Evolutionary conservation across 306 rosid genomes (phyloP).

Genomic region (Sechiopsis laciniata): DNA sequence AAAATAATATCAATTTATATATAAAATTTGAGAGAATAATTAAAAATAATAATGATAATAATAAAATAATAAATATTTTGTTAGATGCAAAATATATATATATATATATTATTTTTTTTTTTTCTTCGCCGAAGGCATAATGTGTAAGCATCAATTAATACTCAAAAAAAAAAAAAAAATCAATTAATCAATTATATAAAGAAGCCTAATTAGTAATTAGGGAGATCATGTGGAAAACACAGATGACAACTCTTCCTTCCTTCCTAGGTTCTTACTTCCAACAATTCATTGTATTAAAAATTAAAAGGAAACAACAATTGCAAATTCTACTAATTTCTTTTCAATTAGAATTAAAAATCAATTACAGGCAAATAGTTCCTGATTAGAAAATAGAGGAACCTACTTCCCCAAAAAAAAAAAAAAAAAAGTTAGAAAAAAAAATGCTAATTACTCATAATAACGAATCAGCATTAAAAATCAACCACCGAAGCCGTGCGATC

Average conservation of each 20-base stretch:
- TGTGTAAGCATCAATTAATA: not conserved
- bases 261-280: too few species aligned
- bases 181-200: not conserved
- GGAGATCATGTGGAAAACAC: not conserved
- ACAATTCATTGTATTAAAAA: not conserved
- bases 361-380: slow-evolving; percentile 7
- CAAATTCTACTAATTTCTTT: not conserved
- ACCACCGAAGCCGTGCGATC: slow-evolving; percentile 29
- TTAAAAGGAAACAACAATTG: not conserved
- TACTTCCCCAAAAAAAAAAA: not conserved
- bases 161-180: too few species aligned
- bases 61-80: too few species aligned
- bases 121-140: not conserved
- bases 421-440: not conserved
- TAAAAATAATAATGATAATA: too few species aligned
- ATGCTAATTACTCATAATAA: slow-evolving; percentile 14
- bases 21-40: too few species aligned
- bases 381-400: not conserved
- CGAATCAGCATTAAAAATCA: not conserved
- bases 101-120: not conserved
- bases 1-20: too few species aligned
- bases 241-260: not conserved
- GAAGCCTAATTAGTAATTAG: not conserved
- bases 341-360: not conserved
- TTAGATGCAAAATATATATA: not conserved